Base-by-base conservation (phyloP, 148 eudicot genomes). In the Fagopyrum homotropicum region DNA sequence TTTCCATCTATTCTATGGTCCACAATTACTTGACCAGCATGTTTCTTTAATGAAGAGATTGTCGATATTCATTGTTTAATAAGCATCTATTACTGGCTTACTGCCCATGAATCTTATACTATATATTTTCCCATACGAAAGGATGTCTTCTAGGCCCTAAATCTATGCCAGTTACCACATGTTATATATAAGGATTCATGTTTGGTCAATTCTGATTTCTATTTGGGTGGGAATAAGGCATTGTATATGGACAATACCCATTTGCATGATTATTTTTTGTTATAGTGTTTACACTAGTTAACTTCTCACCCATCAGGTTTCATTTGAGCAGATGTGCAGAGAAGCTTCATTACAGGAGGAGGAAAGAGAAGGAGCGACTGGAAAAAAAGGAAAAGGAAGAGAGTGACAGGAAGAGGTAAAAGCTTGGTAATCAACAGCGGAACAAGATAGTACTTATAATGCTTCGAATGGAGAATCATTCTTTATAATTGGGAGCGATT, bases 261-360 rank as follows among this genome's bases (percentile, higher is more conserved):
- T 11, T 3, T 29, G 44, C 45, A 63, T 30, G 7, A 45, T 63
- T 63, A 2, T 2, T 59, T 59, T 59, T 30, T 60, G 35, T 60
- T 26, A 16, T 30, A 12, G 19, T 14, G 14, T 66, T 40, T 16
- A 66, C 9, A 22, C 10, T 22, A 22, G 35, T 3, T 2, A 5
- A 9, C 17, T 59, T 59, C 2, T 19, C 64, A 59, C 30, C 64
- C 22, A 22, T 19, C 64, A 22, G 6, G 14, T 40, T 40, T 43
- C 71, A 47, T 72, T 44, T 73, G 72, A 75, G 29, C 76, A 61
- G 76, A 30, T 74, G 76, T 56, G 76, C 76, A 7, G 76, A 56
- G 49, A 74, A 74, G 76, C 76, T 74, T 14, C 76, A 74, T 74
- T 74, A 74, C 45, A 35, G 56, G 68, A 52, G 63, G 49, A 74